Evolutionary conservation across 768 basidiomycete species (phyloP).

Genomic region (Rhodosporidiobolus sp.): DNA sequence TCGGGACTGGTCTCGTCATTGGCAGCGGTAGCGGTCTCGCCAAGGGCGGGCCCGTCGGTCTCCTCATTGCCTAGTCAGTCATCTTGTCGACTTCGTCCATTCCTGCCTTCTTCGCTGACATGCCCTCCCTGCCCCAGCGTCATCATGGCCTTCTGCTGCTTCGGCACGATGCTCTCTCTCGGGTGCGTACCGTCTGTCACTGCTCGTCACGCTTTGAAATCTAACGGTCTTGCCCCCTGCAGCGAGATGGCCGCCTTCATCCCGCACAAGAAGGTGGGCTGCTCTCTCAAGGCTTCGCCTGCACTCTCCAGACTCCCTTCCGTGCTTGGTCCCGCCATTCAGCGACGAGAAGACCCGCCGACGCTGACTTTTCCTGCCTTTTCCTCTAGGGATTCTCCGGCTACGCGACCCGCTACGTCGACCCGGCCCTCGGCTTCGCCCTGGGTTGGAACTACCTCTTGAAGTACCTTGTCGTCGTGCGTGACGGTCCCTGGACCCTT

Average conservation of each 20-base stretch:
- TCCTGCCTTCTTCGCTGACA: not conserved
- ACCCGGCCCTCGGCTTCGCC: slow-evolving; percentile 49
- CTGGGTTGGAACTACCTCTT: slow-evolving; percentile 39
- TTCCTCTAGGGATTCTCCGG: slow-evolving; percentile 44
- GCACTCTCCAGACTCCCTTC: no score
- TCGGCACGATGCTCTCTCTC: slow-evolving; percentile 11
- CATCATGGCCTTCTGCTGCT: slow-evolving; percentile 20
- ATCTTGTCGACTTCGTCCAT: not conserved
- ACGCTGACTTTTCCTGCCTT: not conserved
- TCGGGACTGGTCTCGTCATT: slow-evolving; percentile 16
- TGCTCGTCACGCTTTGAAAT: no score
- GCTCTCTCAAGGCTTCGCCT: no score
- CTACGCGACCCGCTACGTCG: slow-evolving; percentile 51
- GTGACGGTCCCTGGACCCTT: no score
- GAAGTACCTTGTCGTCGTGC: slow-evolving; percentile 22
- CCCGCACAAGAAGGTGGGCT: not conserved
- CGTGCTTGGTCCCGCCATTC: no score
- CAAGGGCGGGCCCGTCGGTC: slow-evolving; percentile 30
- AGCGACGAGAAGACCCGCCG: no score
- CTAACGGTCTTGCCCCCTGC: no score
- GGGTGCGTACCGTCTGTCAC: no score
- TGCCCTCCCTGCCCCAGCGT: not conserved
- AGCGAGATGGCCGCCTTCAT: slow-evolving; percentile 19
- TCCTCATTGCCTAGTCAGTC: slow-evolving; percentile 26
- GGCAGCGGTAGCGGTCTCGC: not conserved